Evolutionary conservation across 352 stramenopile species (phyloP), one percentile per base, ranked within the genome.

Genomic region (Saprolegnia parasitica): DNA sequence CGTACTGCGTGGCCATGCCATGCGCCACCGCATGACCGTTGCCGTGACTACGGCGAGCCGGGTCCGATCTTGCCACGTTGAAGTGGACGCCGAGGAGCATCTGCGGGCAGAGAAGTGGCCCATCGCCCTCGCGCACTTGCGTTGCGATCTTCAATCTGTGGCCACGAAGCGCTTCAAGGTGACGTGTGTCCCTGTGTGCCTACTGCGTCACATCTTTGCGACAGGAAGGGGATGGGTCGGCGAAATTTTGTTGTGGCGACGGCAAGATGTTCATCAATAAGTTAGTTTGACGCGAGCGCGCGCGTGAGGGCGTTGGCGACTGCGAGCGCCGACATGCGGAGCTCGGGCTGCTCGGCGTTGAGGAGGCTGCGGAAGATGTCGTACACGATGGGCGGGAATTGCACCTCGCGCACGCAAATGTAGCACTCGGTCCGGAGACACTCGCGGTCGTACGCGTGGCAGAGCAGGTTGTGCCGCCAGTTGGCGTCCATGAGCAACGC

Each of bases 321-420:
- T 1, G 65, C 76, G 39, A 81, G 72, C 8, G 84, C 84, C 24
- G 82, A 80, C 67, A 90, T 78, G 55, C 84, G 81, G n/a, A 80
- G 75, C 18, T 64, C 71, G 16, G 84, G 84, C 9, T 71, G 71
- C 23, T 89, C 77, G 5, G 68, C 52, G 18, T 86, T 75, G 56
- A 92, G 73, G 60, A 92, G 67, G 3, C 81, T 78, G 46, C 77
- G 71, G 57, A 92, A 88, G 62, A 90, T 80, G 57, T 89, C 78
- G 77, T 90, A 90, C 73, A 90, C 81, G 73, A 84, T 66, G 20
- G 78, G 79, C n/a, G 81, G 84, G 73, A 92, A 90, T 68, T 83
- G 73, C 67, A 92, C 89, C 32, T 76, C 72, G 45, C 83, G 83
- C 73, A 92, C 90, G 78, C 84, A 92, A 78, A 92, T 89, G 56